Evolutionary conservation across 768 basidiomycete species (phyloP).

Genomic region (Panaeolus cyanescens): DNA sequence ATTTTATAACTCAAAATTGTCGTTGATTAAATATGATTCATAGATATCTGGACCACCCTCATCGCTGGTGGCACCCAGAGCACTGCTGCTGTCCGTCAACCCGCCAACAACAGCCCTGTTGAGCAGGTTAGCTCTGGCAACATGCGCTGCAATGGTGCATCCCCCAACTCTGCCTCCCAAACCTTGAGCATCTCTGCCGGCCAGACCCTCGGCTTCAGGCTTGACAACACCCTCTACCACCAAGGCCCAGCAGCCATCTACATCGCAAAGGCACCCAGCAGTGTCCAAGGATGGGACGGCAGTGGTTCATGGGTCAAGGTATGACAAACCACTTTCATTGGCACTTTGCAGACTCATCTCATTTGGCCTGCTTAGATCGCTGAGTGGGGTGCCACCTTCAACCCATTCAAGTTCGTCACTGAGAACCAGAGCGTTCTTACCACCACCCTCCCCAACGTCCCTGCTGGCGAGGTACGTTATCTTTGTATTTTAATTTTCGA

Average conservation of each 20-base stretch:
- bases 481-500: background rate
- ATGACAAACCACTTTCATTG: slow-evolving; percentile 18
- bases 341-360: no score
- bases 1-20: background rate
- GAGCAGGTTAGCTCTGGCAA: slow-evolving; percentile 28
- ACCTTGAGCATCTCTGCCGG: slow-evolving; percentile 41
- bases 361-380: slow-evolving; percentile 30
- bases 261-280: slow-evolving; percentile 47
- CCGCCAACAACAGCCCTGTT: slow-evolving; percentile 36
- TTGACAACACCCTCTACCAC: slow-evolving; percentile 43
- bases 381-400: slow-evolving; percentile 41
- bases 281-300: slow-evolving; percentile 46
- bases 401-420: slow-evolving; percentile 37
- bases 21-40: background rate
- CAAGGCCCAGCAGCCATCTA: slow-evolving; percentile 47
- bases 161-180: slow-evolving; percentile 29
- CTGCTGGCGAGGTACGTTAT: slow-evolving; percentile 38
- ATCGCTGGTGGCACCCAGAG: slow-evolving; percentile 27
- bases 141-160: slow-evolving; percentile 35
- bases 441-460: slow-evolving; percentile 43
- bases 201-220: slow-evolving; percentile 38
- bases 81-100: slow-evolving; percentile 32
- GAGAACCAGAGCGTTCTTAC: slow-evolving; percentile 32
- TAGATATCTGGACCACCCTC: slow-evolving; percentile 34
- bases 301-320: slow-evolving; percentile 56